Base-by-base conservation (phyloP, 352 stramenopile species). In the Globisporangium barbulae region DNA sequence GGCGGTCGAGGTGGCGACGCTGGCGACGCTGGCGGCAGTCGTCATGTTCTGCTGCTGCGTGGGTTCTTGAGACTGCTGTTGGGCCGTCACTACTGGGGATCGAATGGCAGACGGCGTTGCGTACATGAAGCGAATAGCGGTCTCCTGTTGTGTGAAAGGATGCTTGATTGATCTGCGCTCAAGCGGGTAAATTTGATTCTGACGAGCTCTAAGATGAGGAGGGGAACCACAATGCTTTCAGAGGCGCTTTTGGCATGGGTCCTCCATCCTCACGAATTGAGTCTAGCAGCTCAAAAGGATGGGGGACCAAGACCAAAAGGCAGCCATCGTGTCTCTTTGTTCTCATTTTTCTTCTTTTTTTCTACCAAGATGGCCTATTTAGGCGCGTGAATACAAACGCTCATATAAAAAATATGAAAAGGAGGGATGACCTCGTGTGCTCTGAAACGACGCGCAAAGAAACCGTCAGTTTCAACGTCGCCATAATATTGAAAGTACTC, bases 131-230 rank as follows among this genome's bases (percentile, higher is more conserved):
- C 21, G 47, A 28, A 22, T 22, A n/a, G 10, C n/a, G 39, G n/a
- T 30, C 10, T 41, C 48, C 22, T 35, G 13, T n/a, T 53, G 15
- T 28, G 30, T n/a, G 13, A 22, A 9, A n/a, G 25, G 17, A 21
- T 10, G 45, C 28, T 52, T 1, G 44, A 50, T 28, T 6, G 54
- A 22, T 41, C 15, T 61, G 54, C 41, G 54, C 54, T 61, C 39
- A 35, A 61, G 54, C 13, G 15, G 54, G 54, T 48, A 61, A 61
- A 52, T 61, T 61, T 37, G 54, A 61, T 10, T 52, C 54, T 61
- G 54, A 61, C 53, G 19, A 44, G 37, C 37, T 28, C 21, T 17
- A n/a, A 10, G 22, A 47, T 31, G 2, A 45, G 25, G 25, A 21
- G 13, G 15, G 41, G 41, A 47, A 15, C 41, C 19, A 42, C 37